Evolutionary conservation across 805 yeast species (phyloP), one percentile per base, ranked within the genome.

Genomic region (Cyberlindnera euphorbiiphila): DNA sequence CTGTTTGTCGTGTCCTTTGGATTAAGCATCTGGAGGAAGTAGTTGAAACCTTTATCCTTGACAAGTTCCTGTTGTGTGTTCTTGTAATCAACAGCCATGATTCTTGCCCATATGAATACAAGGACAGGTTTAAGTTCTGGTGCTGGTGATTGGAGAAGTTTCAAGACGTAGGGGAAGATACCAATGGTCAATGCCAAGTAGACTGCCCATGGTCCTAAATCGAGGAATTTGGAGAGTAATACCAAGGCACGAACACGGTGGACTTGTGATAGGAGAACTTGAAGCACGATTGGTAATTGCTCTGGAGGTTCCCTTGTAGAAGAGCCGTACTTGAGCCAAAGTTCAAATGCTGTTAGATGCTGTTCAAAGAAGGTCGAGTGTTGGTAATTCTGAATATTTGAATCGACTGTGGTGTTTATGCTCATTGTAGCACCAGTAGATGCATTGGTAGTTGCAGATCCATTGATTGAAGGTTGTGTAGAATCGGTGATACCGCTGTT

Each of bases 201-300:
- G 0, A 93, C 98, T 0, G 98, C 98, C 94, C 96, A 87, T 0
- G 98, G 96, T 0, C 98, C 98, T 25, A 93, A 64, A 60, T 93
- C 98, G 29, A 93, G 67, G 56, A 91, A 93, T 50, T 85, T 76
- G 4, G 95, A 82, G 10, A 93, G 68, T 39, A 93, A 59, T 25
- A 85, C 85, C 36, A 93, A 66, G 0, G 98, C 98, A 20, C 98
- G 65, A 12, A 91, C 72, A 43, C 98, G 74, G 61, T 93, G 98
- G 0, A 88, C 95, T 57, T 94, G 98, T 0, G 97, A 89, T 24
- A 93, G 64, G 23, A 93, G 68, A 9, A 93, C 97, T 59, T 93
- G 98, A 12, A 93, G 64, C 6, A 93, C 94, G 25, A 93, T 86
- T 0, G 98, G 97, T 12, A 93, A 65, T 61, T 93, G 98, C 54